A percentile compares a stretch with the other conserved stretches of the same genome.
These are phyloP conservation scores for Seiridium unicorne DNA, from an alignment of 2,329 filamentous ascomycete species.

Conservation along the genomic window DNA sequence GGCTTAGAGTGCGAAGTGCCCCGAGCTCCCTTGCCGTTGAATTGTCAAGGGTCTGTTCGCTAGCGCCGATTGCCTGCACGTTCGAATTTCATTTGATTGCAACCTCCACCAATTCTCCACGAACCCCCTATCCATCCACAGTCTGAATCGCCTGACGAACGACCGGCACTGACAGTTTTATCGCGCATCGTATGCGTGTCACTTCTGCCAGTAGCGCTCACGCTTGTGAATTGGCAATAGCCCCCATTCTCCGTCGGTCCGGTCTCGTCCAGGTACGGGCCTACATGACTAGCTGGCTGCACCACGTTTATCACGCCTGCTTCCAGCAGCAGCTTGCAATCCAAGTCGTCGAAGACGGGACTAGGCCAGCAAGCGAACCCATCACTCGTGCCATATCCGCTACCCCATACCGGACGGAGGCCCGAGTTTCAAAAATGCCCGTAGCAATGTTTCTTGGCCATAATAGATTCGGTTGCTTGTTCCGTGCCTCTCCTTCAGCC, in stretches of 20 bases:
- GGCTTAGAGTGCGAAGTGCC: background rate
- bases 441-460: background rate
- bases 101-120: conserved; percentile 7
- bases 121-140: background rate
- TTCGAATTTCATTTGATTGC: conserved; percentile 10
- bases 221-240: too few relatives aligned
- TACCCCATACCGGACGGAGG: background rate
- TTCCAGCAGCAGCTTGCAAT: background rate
- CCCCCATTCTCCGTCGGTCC: too few relatives aligned
- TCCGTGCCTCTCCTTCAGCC: conserved; percentile 2
- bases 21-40: conserved; percentile 8
- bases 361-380: background rate
- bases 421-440: background rate
- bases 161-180: background rate
- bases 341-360: background rate
- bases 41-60: background rate
- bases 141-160: background rate
- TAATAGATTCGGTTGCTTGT: background rate
- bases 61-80: conserved; percentile 8
- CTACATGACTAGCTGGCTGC: too few relatives aligned
- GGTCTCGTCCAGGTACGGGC: too few relatives aligned
- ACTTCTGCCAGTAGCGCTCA: too few relatives aligned
- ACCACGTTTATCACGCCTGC: too few relatives aligned
- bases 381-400: conserved; percentile 1
- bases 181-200: background rate